A percentile compares a stretch with the other conserved stretches of the same genome.
Conservation (phyloP, 495 filamentous ascomycete species). For the Lophium mytilinum region DNA sequence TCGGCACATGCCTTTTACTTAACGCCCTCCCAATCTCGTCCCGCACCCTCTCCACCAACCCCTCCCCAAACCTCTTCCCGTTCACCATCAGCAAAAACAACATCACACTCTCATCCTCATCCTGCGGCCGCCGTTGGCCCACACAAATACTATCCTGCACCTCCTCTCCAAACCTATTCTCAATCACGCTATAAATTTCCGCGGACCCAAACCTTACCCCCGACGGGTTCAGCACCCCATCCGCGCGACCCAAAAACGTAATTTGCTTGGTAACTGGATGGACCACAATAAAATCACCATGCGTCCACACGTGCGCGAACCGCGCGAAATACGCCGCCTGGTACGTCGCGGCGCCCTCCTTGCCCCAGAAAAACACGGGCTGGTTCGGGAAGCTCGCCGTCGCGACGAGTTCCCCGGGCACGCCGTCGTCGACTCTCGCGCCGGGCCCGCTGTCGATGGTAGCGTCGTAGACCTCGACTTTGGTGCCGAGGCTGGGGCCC, state of each 20-base stretch:
- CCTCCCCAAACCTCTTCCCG: conserved; percentile 44
- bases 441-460: conserved; percentile 48
- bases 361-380: conserved; percentile 65
- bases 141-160: conserved; percentile 66
- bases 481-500: conserved; percentile 54
- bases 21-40: conserved; percentile 52
- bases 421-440: conserved; percentile 47
- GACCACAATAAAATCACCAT: conserved; percentile 67
- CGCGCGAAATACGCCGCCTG: conserved; percentile 63
- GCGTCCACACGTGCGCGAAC: conserved; percentile 69
- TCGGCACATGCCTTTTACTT: conserved; percentile 68
- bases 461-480: conserved; percentile 58
- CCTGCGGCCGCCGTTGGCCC: conserved; percentile 59
- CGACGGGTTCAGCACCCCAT: conserved; percentile 81
- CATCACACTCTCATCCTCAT: conserved; percentile 66
- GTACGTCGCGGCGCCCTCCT: conserved; percentile 48
- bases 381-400: conserved; percentile 63
- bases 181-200: conserved; percentile 69
- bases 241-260: conserved; percentile 70
- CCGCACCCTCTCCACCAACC: conserved; percentile 55
- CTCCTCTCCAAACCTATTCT: conserved; percentile 52
- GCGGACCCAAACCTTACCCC: conserved; percentile 83
- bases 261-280: conserved; percentile 60
- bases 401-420: conserved; percentile 66
- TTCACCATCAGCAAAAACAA: conserved; percentile 66